Percentiles rank a stretch among this genome's conserved stretches.
Conservation (phyloP, 75 land plant genomes). For the Pinus tabuliformis region DNA sequence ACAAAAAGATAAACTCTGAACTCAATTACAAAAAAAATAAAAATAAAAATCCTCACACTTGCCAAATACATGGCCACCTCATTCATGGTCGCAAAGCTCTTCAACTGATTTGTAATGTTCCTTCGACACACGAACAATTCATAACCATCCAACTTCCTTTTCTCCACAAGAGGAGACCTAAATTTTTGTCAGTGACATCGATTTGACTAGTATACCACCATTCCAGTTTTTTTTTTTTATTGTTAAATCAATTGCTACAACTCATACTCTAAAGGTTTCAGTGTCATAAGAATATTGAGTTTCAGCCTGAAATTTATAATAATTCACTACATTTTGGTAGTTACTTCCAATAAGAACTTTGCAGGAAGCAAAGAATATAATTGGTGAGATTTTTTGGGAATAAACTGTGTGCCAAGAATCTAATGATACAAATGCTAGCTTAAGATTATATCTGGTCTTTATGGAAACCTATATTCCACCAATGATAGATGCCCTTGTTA, state of each 20-base stretch:
- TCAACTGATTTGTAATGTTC: constrained; percentile 32
- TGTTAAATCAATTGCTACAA: too few species aligned
- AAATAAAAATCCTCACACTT: too few species aligned
- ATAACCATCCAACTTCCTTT: constrained; percentile 34
- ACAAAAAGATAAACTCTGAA: too few species aligned
- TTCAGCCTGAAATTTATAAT: not conserved
- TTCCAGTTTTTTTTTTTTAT: too few species aligned
- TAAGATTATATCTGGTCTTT: not conserved
- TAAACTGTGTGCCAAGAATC: not conserved
- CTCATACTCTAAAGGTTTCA: too few species aligned
- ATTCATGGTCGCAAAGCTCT: constrained; percentile 56
- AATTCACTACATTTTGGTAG: not conserved
- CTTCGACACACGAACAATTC: constrained; percentile 29
- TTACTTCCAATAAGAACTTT: constrained; percentile 1
- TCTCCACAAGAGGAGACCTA: constrained; percentile 21
- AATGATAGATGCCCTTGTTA: not conserved
- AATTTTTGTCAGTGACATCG: too few species aligned
- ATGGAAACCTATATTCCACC: not conserved
- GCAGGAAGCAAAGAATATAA: not conserved
- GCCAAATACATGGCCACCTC: not conserved
- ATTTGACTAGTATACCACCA: too few species aligned
- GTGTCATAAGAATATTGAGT: constrained; percentile 6
- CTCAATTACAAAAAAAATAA: too few species aligned
- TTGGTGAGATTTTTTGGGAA: too few species aligned
- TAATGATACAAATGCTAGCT: not conserved